A percentile compares a stretch with the other conserved stretches of the same genome.
phyloP scores from a whole-genome alignment of 371 early-diverging fungal genomes.

The Mortierella sp. region DNA sequence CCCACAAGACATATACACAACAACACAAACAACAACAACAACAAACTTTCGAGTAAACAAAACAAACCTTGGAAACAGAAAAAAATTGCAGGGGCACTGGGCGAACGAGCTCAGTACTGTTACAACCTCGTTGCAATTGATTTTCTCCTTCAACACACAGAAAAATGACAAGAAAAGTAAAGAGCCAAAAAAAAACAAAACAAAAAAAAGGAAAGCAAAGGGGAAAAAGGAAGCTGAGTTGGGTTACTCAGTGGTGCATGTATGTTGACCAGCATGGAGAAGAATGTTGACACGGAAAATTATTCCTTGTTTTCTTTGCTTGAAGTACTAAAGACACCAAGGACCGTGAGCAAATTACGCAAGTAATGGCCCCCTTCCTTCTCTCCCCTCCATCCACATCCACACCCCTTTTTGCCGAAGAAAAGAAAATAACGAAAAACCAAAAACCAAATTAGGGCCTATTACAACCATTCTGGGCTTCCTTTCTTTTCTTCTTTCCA shows the following conservation, averaged over 20 bases:
- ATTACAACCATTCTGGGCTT: slow-evolving; percentile 4
- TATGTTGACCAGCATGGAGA: slow-evolving; percentile 11
- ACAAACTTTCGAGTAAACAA: slow-evolving; percentile 3
- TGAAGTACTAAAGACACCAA: not conserved
- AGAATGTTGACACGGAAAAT: slow-evolving; percentile 10
- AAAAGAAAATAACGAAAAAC: not conserved
- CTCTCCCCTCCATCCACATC: not conserved
- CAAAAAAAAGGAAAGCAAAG: not conserved
- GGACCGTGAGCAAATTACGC: not conserved
- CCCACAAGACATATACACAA: slow-evolving; percentile 18
- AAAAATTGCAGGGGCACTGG: slow-evolving; percentile 32
- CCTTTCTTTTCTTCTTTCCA: not conserved
- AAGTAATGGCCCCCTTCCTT: not conserved
- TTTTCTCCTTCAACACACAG: not conserved
- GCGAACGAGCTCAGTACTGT: not conserved
- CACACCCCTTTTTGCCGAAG: not conserved
- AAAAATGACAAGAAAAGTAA: not conserved
- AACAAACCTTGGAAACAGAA: slow-evolving; percentile 14
- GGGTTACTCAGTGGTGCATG: not conserved
- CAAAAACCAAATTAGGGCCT: not conserved
- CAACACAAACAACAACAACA: not conserved
- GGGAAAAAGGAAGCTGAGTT: not conserved
- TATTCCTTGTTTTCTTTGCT: not conserved
- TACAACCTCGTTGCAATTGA: not conserved
- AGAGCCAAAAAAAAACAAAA: not conserved